These are phyloP conservation scores for Coelastrella sp. DNA, from an alignment of 139 green algal species.

Conservation along the genomic window DNA sequence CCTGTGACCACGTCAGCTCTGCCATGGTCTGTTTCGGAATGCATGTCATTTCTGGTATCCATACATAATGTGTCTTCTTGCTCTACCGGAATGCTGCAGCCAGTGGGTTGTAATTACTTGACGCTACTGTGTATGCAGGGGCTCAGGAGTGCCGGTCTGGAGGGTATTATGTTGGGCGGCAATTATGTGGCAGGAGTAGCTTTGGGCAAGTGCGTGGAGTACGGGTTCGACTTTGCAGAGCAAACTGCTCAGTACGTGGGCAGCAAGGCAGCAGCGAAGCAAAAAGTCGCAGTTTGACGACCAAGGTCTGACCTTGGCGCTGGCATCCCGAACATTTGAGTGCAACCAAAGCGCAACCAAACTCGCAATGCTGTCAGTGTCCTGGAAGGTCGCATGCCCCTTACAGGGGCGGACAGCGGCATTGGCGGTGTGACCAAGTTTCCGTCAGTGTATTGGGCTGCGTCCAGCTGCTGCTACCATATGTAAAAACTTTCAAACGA, in stretches of 20 bases:
- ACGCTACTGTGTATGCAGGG: constrained; percentile 22
- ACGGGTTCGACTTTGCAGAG: constrained; percentile 87
- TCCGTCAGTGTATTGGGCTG: too few relatives aligned
- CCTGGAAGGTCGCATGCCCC: not conserved
- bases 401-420: too few relatives aligned
- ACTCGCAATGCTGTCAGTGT: not conserved
- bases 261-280: constrained; percentile 25
- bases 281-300: constrained; percentile 34
- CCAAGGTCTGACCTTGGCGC: not conserved
- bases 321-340: not conserved
- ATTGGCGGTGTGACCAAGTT: too few relatives aligned
- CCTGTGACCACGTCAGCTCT: too few relatives aligned
- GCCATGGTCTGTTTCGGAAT: too few relatives aligned
- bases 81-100: not conserved
- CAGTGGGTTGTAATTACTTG: not conserved
- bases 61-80: too few relatives aligned
- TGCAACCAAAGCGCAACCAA: too few relatives aligned
- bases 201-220: constrained; percentile 96
- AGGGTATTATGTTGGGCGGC: constrained; percentile 90
- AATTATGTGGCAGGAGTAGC: constrained; percentile 99
- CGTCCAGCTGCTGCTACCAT: too few relatives aligned
- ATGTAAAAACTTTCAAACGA: too few relatives aligned
- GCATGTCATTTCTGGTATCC: too few relatives aligned
- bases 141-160: constrained; percentile 57
- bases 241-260: constrained; percentile 61